Evolutionary conservation across 208 protist genomes (phyloP), one percentile per base, ranked within the genome.

Genomic region (Phytomonas serpens): DNA sequence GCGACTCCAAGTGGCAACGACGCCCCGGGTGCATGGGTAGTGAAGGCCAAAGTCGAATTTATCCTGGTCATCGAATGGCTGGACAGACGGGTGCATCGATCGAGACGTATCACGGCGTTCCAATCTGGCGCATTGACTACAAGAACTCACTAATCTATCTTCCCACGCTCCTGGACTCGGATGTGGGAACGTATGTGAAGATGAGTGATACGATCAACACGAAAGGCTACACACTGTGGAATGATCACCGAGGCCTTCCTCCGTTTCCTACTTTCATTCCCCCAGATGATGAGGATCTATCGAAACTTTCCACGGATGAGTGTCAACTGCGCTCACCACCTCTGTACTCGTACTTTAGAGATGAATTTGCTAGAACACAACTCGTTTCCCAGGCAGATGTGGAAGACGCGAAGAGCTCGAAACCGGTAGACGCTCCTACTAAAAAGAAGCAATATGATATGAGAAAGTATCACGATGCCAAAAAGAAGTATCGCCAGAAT

Each of bases 81-180:
- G 93, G 93, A 0, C 92, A 97, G 72, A 97, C 90, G 23, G 93
- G 93, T n/a, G 93, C 88, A 0, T 81, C 89, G 3, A 81, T 79
- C 6, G 87, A 95, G 72, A 95, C 89, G n/a, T 93, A 94, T 71
- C 86, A 93, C 47, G 90, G 89, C 33, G 87, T 94, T 10, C 92
- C 91, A 14, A 82, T 97, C 64, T 97, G 90, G 90, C 81, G 92
- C 67, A 96, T 97, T 62, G 93, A 97, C 77, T 97, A 97, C 82
- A 97, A 97, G 81, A 96, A 97, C 77, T 88, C 90, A 9, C 80
- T 97, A 52, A 90, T 97, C 42, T 97, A 96, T 75, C 76, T 97
- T 31, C 89, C 91, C 36, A 94, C 89, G 2, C 73, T 94, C 2
- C 77, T 97, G 19, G 88, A 95, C 71, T 86, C 91, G 6, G 90